phyloP scores from a whole-genome alignment of 257 asterid genomes.

The Fraxinus americana region DNA sequence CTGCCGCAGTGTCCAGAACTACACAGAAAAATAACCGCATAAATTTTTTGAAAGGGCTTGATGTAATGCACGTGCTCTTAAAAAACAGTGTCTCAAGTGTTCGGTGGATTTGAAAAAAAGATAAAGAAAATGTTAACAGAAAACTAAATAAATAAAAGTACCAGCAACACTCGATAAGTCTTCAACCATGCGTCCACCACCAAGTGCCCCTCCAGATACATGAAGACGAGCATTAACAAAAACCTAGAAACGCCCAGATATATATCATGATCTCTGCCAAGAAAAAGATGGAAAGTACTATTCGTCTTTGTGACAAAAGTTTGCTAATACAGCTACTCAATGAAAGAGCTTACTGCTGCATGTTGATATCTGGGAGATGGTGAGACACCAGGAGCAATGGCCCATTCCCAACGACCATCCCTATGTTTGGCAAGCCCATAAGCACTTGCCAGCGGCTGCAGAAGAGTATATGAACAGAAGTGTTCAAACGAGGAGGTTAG shows the following conservation, averaged over 20 bases:
- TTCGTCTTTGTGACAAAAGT: constrained; percentile 8
- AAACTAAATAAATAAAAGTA: constrained; percentile 31
- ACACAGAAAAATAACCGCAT: constrained; percentile 22
- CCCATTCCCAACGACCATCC: constrained; percentile 99
- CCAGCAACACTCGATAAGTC: constrained; percentile 99
- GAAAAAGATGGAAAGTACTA: constrained; percentile 5
- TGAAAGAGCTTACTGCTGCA: constrained; percentile 75
- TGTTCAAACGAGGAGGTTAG: constrained; percentile 19
- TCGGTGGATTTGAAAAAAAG: background rate
- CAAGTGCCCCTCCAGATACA: constrained; percentile 99
- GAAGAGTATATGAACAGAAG: constrained; percentile 11
- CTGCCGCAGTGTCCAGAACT: constrained; percentile 99
- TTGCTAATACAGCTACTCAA: constrained; percentile 10
- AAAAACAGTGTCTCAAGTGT: background rate
- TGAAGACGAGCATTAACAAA: constrained; percentile 98
- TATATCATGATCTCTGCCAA: constrained; percentile 11
- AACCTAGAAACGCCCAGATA: constrained; percentile 52
- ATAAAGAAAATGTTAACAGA: constrained; percentile 16
- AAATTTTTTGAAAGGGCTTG: constrained; percentile 6
- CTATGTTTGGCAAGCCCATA: constrained; percentile 99
- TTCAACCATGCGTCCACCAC: constrained; percentile 99
- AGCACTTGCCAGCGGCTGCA: constrained; percentile 96
- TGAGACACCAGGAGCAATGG: constrained; percentile 99
- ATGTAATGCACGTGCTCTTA: constrained; percentile 7
- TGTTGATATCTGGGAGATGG: constrained; percentile 99